Evolutionary conservation across 495 filamentous ascomycete species (phyloP).

Genomic region (Pyrenula aspistea): DNA sequence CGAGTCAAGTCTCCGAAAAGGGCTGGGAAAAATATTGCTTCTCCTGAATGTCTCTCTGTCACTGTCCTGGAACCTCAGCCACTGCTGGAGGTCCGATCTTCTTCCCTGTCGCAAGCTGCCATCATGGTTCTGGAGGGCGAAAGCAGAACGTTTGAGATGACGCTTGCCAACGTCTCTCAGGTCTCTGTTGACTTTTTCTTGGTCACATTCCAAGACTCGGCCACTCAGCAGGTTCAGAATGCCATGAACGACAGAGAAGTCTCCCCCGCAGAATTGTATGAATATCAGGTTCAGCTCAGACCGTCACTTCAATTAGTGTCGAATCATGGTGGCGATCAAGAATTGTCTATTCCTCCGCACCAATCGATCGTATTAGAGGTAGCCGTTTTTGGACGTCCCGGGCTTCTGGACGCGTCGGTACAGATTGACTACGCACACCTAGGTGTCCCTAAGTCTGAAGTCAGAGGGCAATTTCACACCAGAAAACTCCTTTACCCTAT

Average conservation of each 20-base stretch:
- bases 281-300: conserved; percentile 68
- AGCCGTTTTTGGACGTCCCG: conserved; percentile 74
- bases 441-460: conserved; percentile 46
- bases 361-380: background rate
- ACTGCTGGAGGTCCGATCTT: conserved; percentile 57
- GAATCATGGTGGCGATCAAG: conserved; percentile 46
- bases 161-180: conserved; percentile 65
- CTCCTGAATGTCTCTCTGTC: conserved; percentile 28
- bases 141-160: conserved; percentile 61
- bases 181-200: conserved; percentile 71
- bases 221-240: conserved; percentile 59
- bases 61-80: conserved; percentile 73
- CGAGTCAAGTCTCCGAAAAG: conserved; percentile 15
- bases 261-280: conserved; percentile 65
- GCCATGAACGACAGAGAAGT: conserved; percentile 66
- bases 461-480: conserved; percentile 70
- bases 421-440: conserved; percentile 74
- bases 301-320: conserved; percentile 58
- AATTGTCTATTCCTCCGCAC: conserved; percentile 46
- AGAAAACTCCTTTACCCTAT: conserved; percentile 71
- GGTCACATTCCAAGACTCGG: conserved; percentile 84
- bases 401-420: conserved; percentile 67
- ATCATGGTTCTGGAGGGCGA: conserved; percentile 90
- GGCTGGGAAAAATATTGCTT: conserved; percentile 15
- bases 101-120: conserved; percentile 71